A percentile compares a stretch with the other conserved stretches of the same genome.
These are phyloP conservation scores for Colletotrichum trifolii DNA, from an alignment of 2,329 filamentous ascomycete genomes.

Conservation along the genomic window DNA sequence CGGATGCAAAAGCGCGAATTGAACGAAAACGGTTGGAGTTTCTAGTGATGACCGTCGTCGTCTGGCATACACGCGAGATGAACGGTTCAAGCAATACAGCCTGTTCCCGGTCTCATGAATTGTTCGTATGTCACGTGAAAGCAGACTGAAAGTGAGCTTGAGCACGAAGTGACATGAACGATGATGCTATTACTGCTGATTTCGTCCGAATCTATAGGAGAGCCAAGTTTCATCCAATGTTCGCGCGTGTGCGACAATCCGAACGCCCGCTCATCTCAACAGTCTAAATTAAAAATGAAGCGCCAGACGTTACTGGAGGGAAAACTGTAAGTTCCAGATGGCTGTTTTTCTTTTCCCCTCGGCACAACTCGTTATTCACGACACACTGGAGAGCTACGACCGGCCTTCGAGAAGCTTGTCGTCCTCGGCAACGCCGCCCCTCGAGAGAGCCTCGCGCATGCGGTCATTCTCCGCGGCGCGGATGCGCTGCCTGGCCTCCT, in stretches of 20 bases:
- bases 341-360: not conserved
- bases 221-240: constrained; percentile 22
- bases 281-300: too few relatives aligned
- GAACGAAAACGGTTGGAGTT: constrained; percentile 9
- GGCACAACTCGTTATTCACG: not conserved
- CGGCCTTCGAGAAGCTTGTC: constrained; percentile 54
- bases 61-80: not conserved
- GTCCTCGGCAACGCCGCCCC: constrained; percentile 54
- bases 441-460: constrained; percentile 62
- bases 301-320: too few relatives aligned
- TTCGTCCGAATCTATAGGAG: constrained; percentile 22
- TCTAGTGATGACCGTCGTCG: constrained; percentile 2
- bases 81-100: too few relatives aligned
- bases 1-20: constrained; percentile 12
- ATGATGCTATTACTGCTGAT: not conserved
- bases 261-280: constrained; percentile 32
- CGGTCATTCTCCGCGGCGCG: constrained; percentile 69
- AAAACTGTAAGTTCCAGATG: too few relatives aligned
- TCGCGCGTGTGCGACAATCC: not conserved
- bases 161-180: too few relatives aligned
- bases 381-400: not conserved
- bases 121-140: too few relatives aligned
- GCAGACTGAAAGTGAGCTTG: too few relatives aligned
- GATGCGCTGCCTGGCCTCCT: constrained; percentile 70
- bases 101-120: too few relatives aligned